These are phyloP conservation scores for Cladobotryum protrusum DNA, from an alignment of 2,329 filamentous ascomycete species.

Conservation along the genomic window DNA sequence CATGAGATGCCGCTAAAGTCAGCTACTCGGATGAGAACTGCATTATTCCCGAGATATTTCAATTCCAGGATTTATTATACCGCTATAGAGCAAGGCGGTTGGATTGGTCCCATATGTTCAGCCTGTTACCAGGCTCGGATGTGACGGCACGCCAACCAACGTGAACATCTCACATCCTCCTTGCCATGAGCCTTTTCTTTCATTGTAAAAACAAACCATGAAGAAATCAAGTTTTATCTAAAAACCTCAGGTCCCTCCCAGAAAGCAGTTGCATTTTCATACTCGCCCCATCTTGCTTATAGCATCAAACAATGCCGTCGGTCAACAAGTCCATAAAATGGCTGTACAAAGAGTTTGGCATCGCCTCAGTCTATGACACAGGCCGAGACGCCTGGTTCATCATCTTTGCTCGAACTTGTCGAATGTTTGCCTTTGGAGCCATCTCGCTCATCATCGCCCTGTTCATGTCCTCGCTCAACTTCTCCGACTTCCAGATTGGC, in stretches of 20 bases:
- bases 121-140: too few species aligned
- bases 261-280: neutral
- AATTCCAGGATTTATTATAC: too few species aligned
- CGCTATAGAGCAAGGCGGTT: too few species aligned
- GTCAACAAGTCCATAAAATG: slow-evolving; percentile 11
- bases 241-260: too few species aligned
- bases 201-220: neutral
- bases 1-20: too few species aligned
- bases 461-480: slow-evolving; percentile 50
- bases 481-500: slow-evolving; percentile 54
- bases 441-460: slow-evolving; percentile 55
- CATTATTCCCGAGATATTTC: too few species aligned
- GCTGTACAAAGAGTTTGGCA: slow-evolving; percentile 41
- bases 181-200: neutral
- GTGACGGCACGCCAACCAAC: too few species aligned
- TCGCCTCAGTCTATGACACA: slow-evolving; percentile 39
- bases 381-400: slow-evolving; percentile 48
- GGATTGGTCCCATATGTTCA: too few species aligned
- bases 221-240: too few species aligned
- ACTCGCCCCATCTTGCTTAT: neutral
- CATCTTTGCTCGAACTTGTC: slow-evolving; percentile 45
- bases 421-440: slow-evolving; percentile 59
- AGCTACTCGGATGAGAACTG: too few species aligned
- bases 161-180: too few species aligned
- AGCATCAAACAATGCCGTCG: too few species aligned